Evolutionary conservation across 2,329 filamentous ascomycete species (phyloP), one percentile per base, ranked within the genome.

Genomic region (Penicillium sp.): DNA sequence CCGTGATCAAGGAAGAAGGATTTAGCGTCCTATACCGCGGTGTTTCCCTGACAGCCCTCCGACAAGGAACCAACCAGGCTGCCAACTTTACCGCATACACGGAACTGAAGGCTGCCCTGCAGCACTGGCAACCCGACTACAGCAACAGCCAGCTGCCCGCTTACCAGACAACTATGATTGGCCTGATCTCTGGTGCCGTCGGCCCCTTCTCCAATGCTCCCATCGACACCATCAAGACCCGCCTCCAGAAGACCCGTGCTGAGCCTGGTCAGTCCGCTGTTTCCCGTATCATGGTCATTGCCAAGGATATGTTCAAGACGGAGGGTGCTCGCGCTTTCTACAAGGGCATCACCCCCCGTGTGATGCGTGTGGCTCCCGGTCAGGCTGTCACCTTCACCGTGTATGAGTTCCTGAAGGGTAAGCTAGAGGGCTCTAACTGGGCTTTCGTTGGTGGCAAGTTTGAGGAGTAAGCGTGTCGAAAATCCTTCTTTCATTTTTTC

Each of bases 51-150:
- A 99, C 94, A 1, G 94, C 94, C 1, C 82, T 99, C 66, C 85
- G 94, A 56, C 94, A 99, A 81, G 94, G 94, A 62, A 92, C 89
- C 61, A 99, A 99, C 79, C 94, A 99, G 81, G 94, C 95, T 45
- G 92, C 93, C 76, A 99, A 99, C 81, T 99, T 99, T 81, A 97
- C 93, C 14, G 93, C 94, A 11, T 99, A 99, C 79, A 89, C 89
- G 1, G 91, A 97, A 76, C 88, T 99, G 77, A 96, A 96, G 80
- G 84, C 89, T 58, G 80, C 81, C 50, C 81, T 97, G 50, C 87
- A 91, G 72, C 77, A 81, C 48, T 85, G 80, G 70, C 92, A 96
- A 75, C 88, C 88, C 8, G 80, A 89, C 66, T 88, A 86, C 59
- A 80, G 79, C 51, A 78, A 83, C 61, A 74, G 73, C 16, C 85